Conservation (phyloP, 2,329 filamentous ascomycete species). For the Cercospora nicotianae region DNA sequence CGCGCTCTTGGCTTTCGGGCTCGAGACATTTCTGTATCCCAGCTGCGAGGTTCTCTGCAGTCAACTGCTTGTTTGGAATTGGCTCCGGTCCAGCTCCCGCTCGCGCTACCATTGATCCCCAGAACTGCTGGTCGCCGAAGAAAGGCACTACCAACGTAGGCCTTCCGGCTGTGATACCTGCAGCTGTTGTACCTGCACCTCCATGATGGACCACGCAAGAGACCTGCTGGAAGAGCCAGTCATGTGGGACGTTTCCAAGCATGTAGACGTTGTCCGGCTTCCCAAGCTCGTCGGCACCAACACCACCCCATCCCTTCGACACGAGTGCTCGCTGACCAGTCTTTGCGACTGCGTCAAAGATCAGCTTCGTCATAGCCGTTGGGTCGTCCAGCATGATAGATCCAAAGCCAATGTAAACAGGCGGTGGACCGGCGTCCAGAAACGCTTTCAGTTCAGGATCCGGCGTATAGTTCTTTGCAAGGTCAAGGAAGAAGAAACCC, state of each 20-base stretch:
- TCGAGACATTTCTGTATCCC: slow-evolving; percentile 50
- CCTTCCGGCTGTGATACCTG: slow-evolving; percentile 52
- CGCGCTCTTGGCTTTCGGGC: slow-evolving; percentile 40
- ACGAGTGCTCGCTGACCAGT: slow-evolving; percentile 55
- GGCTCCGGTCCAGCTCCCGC: slow-evolving; percentile 53
- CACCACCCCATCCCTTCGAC: slow-evolving; percentile 56
- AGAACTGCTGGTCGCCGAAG: slow-evolving; percentile 59
- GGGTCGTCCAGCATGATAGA: slow-evolving; percentile 80
- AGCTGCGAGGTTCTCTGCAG: slow-evolving; percentile 45
- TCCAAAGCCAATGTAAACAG: slow-evolving; percentile 80
- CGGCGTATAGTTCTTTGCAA: slow-evolving; percentile 66
- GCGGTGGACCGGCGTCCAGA: slow-evolving; percentile 66
- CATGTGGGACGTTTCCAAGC: slow-evolving; percentile 57
- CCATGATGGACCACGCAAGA: slow-evolving; percentile 60
- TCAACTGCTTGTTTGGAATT: slow-evolving; percentile 50
- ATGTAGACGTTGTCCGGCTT: slow-evolving; percentile 49
- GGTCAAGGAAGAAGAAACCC: slow-evolving; percentile 73
- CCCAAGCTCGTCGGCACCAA: slow-evolving; percentile 44
- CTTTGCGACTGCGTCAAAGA: slow-evolving; percentile 67
- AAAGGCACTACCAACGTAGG: slow-evolving; percentile 59
- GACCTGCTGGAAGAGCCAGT: slow-evolving; percentile 60
- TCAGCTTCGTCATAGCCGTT: slow-evolving; percentile 66
- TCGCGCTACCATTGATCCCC: slow-evolving; percentile 54
- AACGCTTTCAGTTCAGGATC: slow-evolving; percentile 65
- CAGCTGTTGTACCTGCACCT: slow-evolving; percentile 60